These are phyloP conservation scores for Petrea volubilis DNA, from an alignment of 257 asterid species.

Conservation along the genomic window DNA sequence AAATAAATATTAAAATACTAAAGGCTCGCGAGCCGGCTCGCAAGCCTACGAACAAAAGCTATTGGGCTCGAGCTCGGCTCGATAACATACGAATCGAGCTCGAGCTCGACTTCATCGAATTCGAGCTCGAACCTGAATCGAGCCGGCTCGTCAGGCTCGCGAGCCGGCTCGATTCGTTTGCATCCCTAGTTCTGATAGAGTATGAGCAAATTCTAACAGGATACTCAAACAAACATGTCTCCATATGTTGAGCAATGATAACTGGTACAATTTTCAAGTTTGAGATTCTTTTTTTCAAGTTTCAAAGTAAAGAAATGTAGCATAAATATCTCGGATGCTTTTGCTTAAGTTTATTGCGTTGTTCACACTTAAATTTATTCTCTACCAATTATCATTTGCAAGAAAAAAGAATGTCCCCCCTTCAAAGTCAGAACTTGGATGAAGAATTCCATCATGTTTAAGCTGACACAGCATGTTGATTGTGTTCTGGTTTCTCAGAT, in stretches of 20 bases:
- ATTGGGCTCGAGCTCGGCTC: too few relatives aligned
- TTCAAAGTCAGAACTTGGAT: background rate
- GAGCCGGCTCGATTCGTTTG: background rate
- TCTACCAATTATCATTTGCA: background rate
- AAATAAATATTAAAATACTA: too few relatives aligned
- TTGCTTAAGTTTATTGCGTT: background rate
- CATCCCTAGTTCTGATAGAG: background rate
- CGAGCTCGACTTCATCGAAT: too few relatives aligned
- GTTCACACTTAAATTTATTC: background rate
- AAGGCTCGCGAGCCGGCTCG: too few relatives aligned
- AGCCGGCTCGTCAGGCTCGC: too few relatives aligned
- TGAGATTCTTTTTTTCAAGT: background rate
- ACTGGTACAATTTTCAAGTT: too few relatives aligned
- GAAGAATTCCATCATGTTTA: background rate
- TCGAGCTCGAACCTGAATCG: too few relatives aligned
- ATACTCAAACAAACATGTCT: background rate
- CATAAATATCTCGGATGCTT: background rate
- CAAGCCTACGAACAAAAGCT: too few relatives aligned
- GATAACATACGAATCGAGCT: too few relatives aligned
- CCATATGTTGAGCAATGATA: background rate
- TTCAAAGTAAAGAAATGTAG: background rate
- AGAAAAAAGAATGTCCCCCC: background rate
- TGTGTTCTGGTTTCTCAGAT: constrained; percentile 37
- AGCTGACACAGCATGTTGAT: background rate
- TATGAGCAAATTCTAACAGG: background rate